Evolutionary conservation across 371 early-diverging fungal species (phyloP).

Genomic region (Vavraia culicis): DNA sequence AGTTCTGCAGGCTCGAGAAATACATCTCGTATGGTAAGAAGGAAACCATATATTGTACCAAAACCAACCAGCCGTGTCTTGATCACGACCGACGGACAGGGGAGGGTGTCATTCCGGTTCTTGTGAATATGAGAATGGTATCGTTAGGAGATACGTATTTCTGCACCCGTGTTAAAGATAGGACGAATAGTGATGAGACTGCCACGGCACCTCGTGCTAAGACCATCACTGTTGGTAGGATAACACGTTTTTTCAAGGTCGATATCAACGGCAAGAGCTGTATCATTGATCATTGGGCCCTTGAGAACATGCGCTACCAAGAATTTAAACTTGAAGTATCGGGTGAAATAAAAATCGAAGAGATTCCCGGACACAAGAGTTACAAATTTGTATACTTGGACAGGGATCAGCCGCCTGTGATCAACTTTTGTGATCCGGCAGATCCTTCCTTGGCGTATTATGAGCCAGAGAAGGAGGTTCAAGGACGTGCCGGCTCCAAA

Average conservation of each 20-base stretch:
- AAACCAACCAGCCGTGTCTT: slow-evolving; percentile 95
- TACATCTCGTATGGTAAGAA: slow-evolving; percentile 80
- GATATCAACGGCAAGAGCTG: slow-evolving; percentile 3
- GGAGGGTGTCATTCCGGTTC: slow-evolving; percentile 83
- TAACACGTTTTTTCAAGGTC: background rate
- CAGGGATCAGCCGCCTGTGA: background rate
- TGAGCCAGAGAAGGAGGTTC: slow-evolving; percentile 79
- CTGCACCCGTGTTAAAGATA: background rate
- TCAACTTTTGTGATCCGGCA: background rate
- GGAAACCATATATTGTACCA: slow-evolving; percentile 83
- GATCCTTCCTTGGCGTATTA: slow-evolving; percentile 43
- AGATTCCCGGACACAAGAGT: background rate
- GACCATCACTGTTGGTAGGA: slow-evolving; percentile 8
- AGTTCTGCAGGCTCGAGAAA: slow-evolving; percentile 69
- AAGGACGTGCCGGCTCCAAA: slow-evolving; percentile 82
- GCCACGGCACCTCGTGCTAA: slow-evolving; percentile 1
- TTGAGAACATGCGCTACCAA: slow-evolving; percentile 10
- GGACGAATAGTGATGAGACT: background rate
- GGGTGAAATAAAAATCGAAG: background rate
- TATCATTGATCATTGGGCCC: background rate
- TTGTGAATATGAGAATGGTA: slow-evolving; percentile 4
- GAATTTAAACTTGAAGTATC: slow-evolving; percentile 3
- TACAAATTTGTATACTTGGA: no score
- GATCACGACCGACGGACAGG: slow-evolving; percentile 95
- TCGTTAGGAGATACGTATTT: background rate